Conservation (phyloP, 1,284 basidiomycete genomes). For the Wallemia mellicola region DNA sequence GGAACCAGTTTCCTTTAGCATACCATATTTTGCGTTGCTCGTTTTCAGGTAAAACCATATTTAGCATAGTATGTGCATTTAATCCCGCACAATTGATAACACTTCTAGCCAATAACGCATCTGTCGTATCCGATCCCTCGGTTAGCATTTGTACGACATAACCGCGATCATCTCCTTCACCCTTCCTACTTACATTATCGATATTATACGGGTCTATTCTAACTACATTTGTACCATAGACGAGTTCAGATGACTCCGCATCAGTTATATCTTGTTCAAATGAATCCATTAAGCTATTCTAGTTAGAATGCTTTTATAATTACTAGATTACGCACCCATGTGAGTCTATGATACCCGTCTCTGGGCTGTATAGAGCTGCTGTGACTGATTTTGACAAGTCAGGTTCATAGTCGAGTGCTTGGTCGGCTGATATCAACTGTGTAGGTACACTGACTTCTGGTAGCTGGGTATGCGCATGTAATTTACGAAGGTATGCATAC, state of each 20-base stretch:
- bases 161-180: slow-evolving; percentile 12
- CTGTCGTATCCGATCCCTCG: slow-evolving; percentile 16
- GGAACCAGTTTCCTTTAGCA: slow-evolving; percentile 54
- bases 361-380: slow-evolving; percentile 46
- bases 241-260: slow-evolving; percentile 38
- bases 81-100: slow-evolving; percentile 73
- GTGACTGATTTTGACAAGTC: slow-evolving; percentile 38
- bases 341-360: slow-evolving; percentile 74
- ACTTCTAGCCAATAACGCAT: slow-evolving; percentile 49
- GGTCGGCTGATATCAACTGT: slow-evolving; percentile 34
- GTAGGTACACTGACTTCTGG: slow-evolving; percentile 29
- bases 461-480: slow-evolving; percentile 31
- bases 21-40: slow-evolving; percentile 37
- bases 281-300: slow-evolving; percentile 29
- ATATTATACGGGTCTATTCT: slow-evolving; percentile 32
- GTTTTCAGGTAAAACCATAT: slow-evolving; percentile 29
- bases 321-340: slow-evolving; percentile 23
- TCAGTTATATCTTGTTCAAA: slow-evolving; percentile 48
- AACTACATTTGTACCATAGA: slow-evolving; percentile 58
- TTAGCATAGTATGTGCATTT: slow-evolving; percentile 36
- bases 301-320: background rate
- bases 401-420: slow-evolving; percentile 49
- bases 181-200: slow-evolving; percentile 7
- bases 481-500: slow-evolving; percentile 31
- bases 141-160: slow-evolving; percentile 25